Base-by-base conservation (phyloP, 2,329 filamentous ascomycete genomes). In the Didymella pinodella region DNA sequence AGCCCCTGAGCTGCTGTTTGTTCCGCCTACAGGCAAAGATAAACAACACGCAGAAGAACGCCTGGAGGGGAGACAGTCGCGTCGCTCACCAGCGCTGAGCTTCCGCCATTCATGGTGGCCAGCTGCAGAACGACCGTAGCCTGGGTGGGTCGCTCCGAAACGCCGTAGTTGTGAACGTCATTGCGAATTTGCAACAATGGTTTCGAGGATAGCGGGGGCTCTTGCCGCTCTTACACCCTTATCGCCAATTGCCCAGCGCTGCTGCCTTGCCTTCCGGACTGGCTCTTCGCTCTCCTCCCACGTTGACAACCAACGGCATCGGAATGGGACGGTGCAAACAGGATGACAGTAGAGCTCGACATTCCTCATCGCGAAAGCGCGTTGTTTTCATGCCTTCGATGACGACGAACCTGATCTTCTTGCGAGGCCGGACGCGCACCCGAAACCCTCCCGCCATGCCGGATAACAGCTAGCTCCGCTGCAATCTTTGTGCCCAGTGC, bases 331-430 rank as follows among this genome's bases (percentile, higher is more conserved):
- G 10, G 28, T 34, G 45, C 45, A 41, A 14, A 18, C 18, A 22
- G 26, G 10, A 41, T 25, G 16, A 31, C 43, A 38, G 20, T 26
- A 32, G 28, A 22, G 32, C 32, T 28, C 46, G 29, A 44, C 54
- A 58, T 58, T 53, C 55, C 55, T 40, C 54, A 34, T 32, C 36
- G 26, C 40, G 16, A 53, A 40, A 32, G 50, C 56, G 56, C 34
- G 41, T 54, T 59, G 56, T 59, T 59, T 59, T 54, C 32, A 54
- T 50, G 49, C 49, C 50, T 20, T 38, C 31, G 28, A 53, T 48
- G 47, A 56, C 53, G 57, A 50, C 59, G 66, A 66, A 67, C 65
- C 57, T 57, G 66, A 68, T 68, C 67, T 64, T 62, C 64, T 32
- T 45, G 48, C 55, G 41, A 49, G 34, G 52, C 46, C 52, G 55